A percentile compares a stretch with the other conserved stretches of the same genome.
These are phyloP conservation scores for Trametes gibbosa DNA, from an alignment of 768 basidiomycete species.

Conservation along the genomic window DNA sequence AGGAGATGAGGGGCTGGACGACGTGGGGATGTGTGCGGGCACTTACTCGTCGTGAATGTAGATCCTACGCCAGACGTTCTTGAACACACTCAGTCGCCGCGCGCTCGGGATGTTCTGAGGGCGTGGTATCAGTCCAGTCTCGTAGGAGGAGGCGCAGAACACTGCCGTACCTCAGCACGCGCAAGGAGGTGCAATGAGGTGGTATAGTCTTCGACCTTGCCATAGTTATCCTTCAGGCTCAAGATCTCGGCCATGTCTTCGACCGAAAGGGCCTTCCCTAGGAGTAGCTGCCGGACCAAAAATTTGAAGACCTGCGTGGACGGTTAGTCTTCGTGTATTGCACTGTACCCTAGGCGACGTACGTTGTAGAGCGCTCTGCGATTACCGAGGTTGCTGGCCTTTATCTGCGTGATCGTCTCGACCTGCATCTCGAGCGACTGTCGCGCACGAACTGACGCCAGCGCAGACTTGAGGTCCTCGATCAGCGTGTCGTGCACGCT, in stretches of 20 bases:
- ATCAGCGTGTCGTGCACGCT: conserved; percentile 75
- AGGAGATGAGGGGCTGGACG: background rate
- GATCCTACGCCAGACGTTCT: conserved; percentile 82
- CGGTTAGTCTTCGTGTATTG: background rate
- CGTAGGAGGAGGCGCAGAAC: background rate
- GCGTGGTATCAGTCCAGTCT: background rate
- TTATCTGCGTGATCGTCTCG: conserved; percentile 55
- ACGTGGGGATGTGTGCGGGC: background rate
- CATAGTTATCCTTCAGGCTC: conserved; percentile 77
- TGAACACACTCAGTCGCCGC: conserved; percentile 64
- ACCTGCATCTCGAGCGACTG: conserved; percentile 69
- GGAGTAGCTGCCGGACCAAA: conserved; percentile 63
- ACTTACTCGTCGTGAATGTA: conserved; percentile 84
- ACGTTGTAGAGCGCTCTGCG: conserved; percentile 55
- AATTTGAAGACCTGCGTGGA: conserved; percentile 63
- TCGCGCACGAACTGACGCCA: conserved; percentile 48
- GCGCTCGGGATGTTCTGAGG: conserved; percentile 65
- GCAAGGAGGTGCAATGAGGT: conserved; percentile 66
- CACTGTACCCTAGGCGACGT: background rate
- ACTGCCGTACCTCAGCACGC: conserved; percentile 45
- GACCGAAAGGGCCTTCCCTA: conserved; percentile 68
- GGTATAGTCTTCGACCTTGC: conserved; percentile 59
- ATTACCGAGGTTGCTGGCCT: conserved; percentile 45
- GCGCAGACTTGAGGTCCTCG: conserved; percentile 54
- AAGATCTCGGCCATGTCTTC: conserved; percentile 85